Percentiles rank a stretch among this genome's conserved stretches.
Evolutionary conservation across 2,329 filamentous ascomycete species (phyloP).

Genomic region (Xylaria sp.): DNA sequence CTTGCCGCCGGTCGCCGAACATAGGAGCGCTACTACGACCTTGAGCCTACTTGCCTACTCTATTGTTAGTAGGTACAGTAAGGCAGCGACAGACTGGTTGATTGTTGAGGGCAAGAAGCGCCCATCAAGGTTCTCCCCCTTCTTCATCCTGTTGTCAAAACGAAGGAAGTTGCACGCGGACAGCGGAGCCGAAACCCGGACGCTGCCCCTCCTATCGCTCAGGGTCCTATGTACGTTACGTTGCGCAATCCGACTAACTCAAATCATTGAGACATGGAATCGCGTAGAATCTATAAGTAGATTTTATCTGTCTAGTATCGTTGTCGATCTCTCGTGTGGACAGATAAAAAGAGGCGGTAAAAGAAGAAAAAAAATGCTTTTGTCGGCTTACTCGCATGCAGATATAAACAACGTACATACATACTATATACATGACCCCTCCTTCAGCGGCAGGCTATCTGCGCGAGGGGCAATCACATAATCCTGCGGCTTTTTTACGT

Average conservation of each 20-base stretch:
- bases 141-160: not conserved
- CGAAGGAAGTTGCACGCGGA: not conserved
- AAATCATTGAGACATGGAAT: slow-evolving; percentile 8
- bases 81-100: not conserved
- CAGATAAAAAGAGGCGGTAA: not conserved
- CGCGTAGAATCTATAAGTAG: not conserved
- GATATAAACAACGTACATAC: not conserved
- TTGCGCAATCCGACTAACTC: slow-evolving; percentile 9
- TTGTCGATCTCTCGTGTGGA: not conserved
- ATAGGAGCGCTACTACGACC: no score
- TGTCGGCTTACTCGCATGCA: slow-evolving; percentile 2
- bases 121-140: not conserved
- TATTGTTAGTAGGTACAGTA: slow-evolving; percentile 4
- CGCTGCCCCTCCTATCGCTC: not conserved
- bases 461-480: slow-evolving; percentile 4
- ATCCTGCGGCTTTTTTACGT: slow-evolving; percentile 1
- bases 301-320: not conserved
- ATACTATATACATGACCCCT: not conserved
- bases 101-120: not conserved
- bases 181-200: slow-evolving; percentile 5
- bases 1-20: not conserved
- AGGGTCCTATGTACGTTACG: slow-evolving; percentile 1
- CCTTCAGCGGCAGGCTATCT: not conserved
- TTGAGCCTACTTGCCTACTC: no score
- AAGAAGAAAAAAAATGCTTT: not conserved